phyloP scores from a whole-genome alignment of 2,329 filamentous ascomycete species.

The Epichloe elymi region DNA sequence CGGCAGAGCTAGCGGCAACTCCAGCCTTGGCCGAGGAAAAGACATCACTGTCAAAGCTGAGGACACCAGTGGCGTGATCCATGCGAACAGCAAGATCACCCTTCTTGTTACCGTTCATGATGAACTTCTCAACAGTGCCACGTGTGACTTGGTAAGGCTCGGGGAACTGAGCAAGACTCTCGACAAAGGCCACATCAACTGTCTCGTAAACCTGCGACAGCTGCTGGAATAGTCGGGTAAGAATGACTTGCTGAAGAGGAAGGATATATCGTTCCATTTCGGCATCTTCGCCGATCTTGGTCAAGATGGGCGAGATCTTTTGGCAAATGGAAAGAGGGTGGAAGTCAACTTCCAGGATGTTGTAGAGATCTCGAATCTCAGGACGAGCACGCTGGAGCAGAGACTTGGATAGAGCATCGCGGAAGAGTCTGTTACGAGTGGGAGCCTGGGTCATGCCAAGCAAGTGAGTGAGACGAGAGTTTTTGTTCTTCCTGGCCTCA shows the following conservation, averaged over 20 bases:
- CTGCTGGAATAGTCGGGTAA: conserved; percentile 97
- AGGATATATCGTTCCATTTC: conserved; percentile 97
- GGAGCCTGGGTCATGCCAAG: conserved; percentile 86
- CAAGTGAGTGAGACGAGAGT: conserved; percentile 88
- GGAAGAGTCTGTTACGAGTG: conserved; percentile 82
- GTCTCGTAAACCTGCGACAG: conserved; percentile 98
- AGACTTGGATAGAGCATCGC: conserved; percentile 89
- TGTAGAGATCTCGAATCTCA: conserved; percentile 94
- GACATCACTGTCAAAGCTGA: conserved; percentile 96
- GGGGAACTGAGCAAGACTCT: conserved; percentile 87
- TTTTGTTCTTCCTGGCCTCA: conserved; percentile 97
- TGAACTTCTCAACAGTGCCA: conserved; percentile 96
- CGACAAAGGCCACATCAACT: conserved; percentile 85
- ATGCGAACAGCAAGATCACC: conserved; percentile 92
- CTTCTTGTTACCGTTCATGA: conserved; percentile 99
- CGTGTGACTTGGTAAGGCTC: conserved; percentile 89
- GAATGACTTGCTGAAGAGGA: conserved; percentile 94
- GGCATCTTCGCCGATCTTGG: conserved; percentile 81
- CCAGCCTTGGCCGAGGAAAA: conserved; percentile 94
- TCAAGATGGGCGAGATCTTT: conserved; percentile 93
- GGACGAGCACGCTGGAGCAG: conserved; percentile 83
- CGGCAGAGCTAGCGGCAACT: conserved; percentile 73
- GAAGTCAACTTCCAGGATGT: conserved; percentile 98
- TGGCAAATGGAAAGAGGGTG: conserved; percentile 97
- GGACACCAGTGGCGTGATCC: conserved; percentile 85